phyloP scores from a whole-genome alignment of 1,284 basidiomycete species.

The Mycosarcoma mackinlayi region DNA sequence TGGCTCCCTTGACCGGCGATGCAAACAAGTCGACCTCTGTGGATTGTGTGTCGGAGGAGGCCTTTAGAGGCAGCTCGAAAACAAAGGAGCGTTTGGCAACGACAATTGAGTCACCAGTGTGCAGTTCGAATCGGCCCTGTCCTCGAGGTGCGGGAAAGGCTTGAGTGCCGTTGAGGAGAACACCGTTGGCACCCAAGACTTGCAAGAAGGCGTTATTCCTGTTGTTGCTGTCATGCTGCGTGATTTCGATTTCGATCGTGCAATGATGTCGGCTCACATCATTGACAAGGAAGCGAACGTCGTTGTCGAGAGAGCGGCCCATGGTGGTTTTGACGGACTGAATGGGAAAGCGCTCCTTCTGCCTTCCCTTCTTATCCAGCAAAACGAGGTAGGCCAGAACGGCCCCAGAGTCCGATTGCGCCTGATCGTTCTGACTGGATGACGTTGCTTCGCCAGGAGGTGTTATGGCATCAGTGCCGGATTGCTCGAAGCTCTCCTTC shows the following conservation, averaged over 20 bases:
- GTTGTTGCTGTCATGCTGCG: slow-evolving; percentile 2
- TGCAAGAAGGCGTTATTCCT: slow-evolving; percentile 31
- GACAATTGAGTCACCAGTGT: slow-evolving; percentile 29
- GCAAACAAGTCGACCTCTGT: slow-evolving; percentile 8
- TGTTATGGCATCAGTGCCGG: slow-evolving; percentile 1
- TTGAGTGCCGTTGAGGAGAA: slow-evolving; percentile 25
- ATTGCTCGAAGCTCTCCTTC: slow-evolving; percentile 11
- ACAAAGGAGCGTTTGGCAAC: slow-evolving; percentile 34
- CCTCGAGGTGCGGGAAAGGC: slow-evolving; percentile 32
- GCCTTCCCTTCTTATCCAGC: slow-evolving; percentile 42
- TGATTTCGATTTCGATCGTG: slow-evolving; percentile 46
- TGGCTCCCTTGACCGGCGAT: slow-evolving; percentile 22
- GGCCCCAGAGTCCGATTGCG: background rate
- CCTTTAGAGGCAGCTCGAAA: slow-evolving; percentile 24
- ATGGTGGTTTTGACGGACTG: slow-evolving; percentile 38
- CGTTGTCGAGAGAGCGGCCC: slow-evolving; percentile 43
- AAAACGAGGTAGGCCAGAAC: slow-evolving; percentile 40
- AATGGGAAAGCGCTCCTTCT: slow-evolving; percentile 41
- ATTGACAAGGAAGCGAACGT: slow-evolving; percentile 37
- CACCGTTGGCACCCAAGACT: slow-evolving; percentile 40
- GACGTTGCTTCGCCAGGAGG: slow-evolving; percentile 20
- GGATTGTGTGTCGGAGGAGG: background rate
- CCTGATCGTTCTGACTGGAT: background rate
- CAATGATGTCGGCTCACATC: slow-evolving; percentile 48
- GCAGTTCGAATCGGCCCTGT: slow-evolving; percentile 33